Evolutionary conservation across 2,329 filamentous ascomycete genomes (phyloP).

Genomic region (Didymella pomorum): DNA sequence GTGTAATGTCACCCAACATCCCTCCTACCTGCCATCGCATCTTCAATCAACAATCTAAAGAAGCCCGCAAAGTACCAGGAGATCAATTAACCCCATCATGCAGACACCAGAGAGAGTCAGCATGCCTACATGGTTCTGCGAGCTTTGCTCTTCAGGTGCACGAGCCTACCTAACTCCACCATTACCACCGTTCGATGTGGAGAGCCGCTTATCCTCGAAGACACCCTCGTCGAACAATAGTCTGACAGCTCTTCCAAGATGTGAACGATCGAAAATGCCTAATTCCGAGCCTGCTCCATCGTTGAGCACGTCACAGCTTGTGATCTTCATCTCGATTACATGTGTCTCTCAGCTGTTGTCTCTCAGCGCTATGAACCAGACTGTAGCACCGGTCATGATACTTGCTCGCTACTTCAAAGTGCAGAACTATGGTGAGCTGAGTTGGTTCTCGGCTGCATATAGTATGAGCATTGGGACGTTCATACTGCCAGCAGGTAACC

Average conservation of each 20-base stretch:
- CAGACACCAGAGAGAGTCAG: neutral
- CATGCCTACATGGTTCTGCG: neutral
- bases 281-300: neutral
- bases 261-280: neutral
- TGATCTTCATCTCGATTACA: neutral
- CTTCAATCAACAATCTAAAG: neutral
- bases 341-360: neutral
- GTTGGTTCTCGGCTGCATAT: neutral
- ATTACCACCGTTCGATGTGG: neutral
- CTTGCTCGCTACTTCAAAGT: neutral
- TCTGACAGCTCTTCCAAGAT: neutral
- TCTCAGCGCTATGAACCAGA: neutral
- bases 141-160: neutral
- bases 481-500: neutral
- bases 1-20: neutral
- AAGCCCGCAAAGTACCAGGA: neutral
- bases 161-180: neutral
- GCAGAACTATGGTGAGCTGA: neutral
- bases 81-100: neutral
- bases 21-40: neutral
- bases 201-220: neutral
- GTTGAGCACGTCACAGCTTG: neutral
- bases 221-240: neutral
- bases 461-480: neutral
- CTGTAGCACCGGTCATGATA: neutral